A percentile compares a stretch with the other conserved stretches of the same genome.
These are phyloP conservation scores for Laetiporus sulphureus DNA, from an alignment of 1,284 basidiomycete genomes.

Conservation along the genomic window DNA sequence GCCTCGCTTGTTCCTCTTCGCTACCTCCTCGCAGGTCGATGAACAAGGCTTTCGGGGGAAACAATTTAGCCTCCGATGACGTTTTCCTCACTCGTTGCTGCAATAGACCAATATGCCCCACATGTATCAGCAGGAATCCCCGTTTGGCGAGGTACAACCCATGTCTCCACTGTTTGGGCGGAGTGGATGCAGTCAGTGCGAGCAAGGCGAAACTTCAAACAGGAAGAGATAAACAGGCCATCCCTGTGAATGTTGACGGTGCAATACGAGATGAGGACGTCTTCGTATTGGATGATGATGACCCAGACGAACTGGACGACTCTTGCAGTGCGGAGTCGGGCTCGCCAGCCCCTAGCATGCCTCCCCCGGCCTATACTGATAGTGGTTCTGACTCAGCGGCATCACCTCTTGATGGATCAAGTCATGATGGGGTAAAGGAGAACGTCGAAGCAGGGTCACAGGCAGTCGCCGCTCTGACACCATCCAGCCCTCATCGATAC, in stretches of 20 bases:
- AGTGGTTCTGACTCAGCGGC: too few species aligned
- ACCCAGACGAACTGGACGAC: conserved; percentile 39
- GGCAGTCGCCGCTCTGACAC: neutral
- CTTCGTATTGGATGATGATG: conserved; percentile 58
- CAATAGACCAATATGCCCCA: conserved; percentile 48
- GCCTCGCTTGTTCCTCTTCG: conserved; percentile 60
- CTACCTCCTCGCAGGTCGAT: conserved; percentile 32
- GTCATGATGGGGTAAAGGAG: neutral
- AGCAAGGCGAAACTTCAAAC: conserved; percentile 13
- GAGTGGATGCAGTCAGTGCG: conserved; percentile 38
- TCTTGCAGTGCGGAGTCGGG: conserved; percentile 14
- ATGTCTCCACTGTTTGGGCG: conserved; percentile 56
- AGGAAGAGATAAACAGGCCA: neutral
- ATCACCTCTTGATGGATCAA: too few species aligned
- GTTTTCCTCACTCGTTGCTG: conserved; percentile 52
- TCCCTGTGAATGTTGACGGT: conserved; percentile 42
- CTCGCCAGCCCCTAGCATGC: conserved; percentile 5
- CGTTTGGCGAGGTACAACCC: conserved; percentile 57
- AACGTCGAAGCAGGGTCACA: neutral
- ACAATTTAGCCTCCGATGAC: conserved; percentile 5
- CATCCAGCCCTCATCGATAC: conserved; percentile 29
- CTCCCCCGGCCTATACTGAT: conserved; percentile 7
- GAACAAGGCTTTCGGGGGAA: conserved; percentile 9
- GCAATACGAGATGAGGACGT: conserved; percentile 49
- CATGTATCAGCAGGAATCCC: conserved; percentile 48